Evolutionary conservation across 2,329 filamentous ascomycete genomes (phyloP).

Genomic region (Calonectria pauciramosa): DNA sequence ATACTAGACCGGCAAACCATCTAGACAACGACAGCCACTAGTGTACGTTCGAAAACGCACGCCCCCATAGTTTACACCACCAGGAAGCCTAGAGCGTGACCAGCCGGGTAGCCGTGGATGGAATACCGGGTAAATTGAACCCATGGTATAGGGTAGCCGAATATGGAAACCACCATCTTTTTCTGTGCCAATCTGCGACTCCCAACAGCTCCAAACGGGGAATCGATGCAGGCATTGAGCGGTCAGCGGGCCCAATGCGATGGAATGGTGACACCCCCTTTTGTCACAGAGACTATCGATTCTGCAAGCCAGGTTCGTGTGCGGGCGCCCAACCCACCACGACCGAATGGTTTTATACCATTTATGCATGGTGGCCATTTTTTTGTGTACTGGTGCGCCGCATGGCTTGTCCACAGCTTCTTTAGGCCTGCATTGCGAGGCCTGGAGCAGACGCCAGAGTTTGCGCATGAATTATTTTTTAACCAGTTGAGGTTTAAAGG

Average conservation of each 20-base stretch:
- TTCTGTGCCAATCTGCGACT: neutral
- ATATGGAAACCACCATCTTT: neutral
- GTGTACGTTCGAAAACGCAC: neutral
- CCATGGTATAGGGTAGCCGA: neutral
- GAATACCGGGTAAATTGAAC: neutral
- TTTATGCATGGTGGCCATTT: neutral
- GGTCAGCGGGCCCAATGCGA: neutral
- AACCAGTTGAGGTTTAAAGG: neutral
- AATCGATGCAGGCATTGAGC: neutral
- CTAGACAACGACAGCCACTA: too few species aligned
- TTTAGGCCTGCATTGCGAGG: neutral
- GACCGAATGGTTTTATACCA: neutral
- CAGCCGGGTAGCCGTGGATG: neutral
- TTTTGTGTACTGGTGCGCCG: neutral
- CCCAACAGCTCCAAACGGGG: neutral
- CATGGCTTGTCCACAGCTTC: neutral
- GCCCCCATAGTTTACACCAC: neutral
- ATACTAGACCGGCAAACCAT: neutral
- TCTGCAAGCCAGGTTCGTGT: neutral
- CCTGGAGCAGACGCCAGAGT: neutral
- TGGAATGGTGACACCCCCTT: neutral
- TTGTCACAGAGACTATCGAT: slow-evolving; percentile 6
- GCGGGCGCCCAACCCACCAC: neutral
- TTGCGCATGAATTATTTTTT: neutral
- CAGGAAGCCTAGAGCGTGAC: neutral